Evolutionary conservation across 352 stramenopile species (phyloP), one percentile per base, ranked within the genome.

Genomic region (Globisporangium solare): DNA sequence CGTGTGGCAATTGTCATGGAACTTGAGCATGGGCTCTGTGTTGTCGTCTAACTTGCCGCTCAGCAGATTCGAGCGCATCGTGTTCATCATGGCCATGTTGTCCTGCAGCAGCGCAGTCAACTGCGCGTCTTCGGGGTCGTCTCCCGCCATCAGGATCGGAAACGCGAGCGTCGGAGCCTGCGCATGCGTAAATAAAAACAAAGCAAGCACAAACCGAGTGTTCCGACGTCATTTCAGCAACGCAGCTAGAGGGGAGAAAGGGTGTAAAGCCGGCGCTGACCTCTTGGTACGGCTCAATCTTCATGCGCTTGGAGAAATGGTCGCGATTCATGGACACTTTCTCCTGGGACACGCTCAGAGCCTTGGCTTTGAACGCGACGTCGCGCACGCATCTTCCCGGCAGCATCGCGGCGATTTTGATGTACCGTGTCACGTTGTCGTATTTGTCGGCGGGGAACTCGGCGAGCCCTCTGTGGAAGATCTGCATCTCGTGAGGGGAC

Each of bases 371-470:
- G 56, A 83, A 88, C 27, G 83, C 79, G 17, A 93, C 80, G 56
- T 93, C 80, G 4, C 83, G 80, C 12, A 89, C 80, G 53, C 74
- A 86, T 55, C 89, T 93, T 15, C 61, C 69, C 8, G 80, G 80
- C 35, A 93, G 60, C 39, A 63, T 74, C 8, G 80, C 79, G 4
- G 83, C 83, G 52, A 91, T 83, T 60, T 89, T 89, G 67, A 91
- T 88, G 68, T 89, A 93, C 10, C 80, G 74, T n/a, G 83, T 93
- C 49, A 91, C 76, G 52, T 87, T 89, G 57, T 91, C 80, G 60
- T 79, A 87, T 27, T 79, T 57, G 46, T 86, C 73, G 42, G 61
- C 56, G 0, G 76, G 73, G 61, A 83, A 93, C 39, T 80, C 69
- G 0, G 60, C 55, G 49, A 93, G 68, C 6, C 74, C 80, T 32